Conservation (phyloP, 306 rosid species). For the Dryas octopetala region DNA sequence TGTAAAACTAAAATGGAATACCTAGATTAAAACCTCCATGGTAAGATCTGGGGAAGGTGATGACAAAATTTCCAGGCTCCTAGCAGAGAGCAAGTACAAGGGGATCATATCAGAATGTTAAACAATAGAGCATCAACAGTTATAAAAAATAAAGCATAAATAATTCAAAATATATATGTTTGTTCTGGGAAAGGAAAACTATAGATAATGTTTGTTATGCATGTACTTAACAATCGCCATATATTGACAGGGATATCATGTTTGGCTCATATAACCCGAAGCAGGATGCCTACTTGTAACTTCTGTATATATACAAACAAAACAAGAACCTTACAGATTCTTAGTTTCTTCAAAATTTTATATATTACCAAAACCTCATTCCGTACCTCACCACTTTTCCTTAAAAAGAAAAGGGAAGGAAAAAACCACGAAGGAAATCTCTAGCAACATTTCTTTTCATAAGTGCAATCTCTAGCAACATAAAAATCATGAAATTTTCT, state of each 20-base stretch:
- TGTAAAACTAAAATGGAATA: slow-evolving; percentile 37
- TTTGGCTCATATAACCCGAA: not conserved
- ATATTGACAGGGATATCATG: not conserved
- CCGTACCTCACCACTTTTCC: not conserved
- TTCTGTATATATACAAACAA: not conserved
- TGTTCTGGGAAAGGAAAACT: not conserved
- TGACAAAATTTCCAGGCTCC: slow-evolving; percentile 98
- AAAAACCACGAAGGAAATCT: not conserved
- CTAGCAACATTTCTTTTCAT: not conserved
- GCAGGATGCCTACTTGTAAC: not conserved
- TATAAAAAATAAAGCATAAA: not conserved
- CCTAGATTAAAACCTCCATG: slow-evolving; percentile 99
- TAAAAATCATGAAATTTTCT: not conserved
- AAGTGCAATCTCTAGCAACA: not conserved
- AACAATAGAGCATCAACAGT: not conserved
- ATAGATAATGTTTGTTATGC: not conserved
- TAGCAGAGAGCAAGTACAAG: slow-evolving; percentile 41
- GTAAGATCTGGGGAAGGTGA: slow-evolving; percentile 93
- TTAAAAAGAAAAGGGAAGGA: not conserved
- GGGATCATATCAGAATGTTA: slow-evolving; percentile 19
- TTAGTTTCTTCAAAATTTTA: not conserved
- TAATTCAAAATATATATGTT: not conserved
- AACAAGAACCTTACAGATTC: not conserved
- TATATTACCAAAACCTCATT: not conserved
- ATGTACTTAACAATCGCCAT: not conserved